These are phyloP conservation scores for Pseudozyma tsukubaensis DNA, from an alignment of 1,284 basidiomycete species.

Conservation along the genomic window DNA sequence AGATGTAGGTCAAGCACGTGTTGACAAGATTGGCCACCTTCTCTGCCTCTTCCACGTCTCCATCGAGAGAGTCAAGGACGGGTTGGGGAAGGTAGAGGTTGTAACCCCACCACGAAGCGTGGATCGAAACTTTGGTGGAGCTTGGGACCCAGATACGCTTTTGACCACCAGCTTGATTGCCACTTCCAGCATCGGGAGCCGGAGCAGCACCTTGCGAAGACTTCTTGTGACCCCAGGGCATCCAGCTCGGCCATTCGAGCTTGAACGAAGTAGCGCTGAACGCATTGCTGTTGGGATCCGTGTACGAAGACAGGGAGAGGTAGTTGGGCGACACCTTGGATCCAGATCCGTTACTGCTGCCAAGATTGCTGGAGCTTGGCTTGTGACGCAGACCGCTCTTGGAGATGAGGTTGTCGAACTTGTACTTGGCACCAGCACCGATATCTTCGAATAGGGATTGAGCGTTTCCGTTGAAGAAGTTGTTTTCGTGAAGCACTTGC, in stretches of 20 bases:
- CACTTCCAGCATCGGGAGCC: neutral
- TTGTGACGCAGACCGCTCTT: constrained; percentile 18
- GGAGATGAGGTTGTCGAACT: constrained; percentile 40
- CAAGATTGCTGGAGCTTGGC: constrained; percentile 5
- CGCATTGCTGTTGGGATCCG: constrained; percentile 27
- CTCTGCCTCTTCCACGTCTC: constrained; percentile 57
- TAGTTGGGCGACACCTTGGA: constrained; percentile 32
- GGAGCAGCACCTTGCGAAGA: constrained; percentile 3
- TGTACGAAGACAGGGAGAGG: constrained; percentile 41
- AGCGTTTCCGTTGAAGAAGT: constrained; percentile 56
- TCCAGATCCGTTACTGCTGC: neutral
- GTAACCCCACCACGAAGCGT: constrained; percentile 62
- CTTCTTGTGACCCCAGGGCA: constrained; percentile 50
- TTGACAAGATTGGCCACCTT: constrained; percentile 58
- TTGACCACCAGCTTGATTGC: constrained; percentile 34
- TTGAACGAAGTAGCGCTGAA: constrained; percentile 27
- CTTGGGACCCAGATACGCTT: constrained; percentile 61
- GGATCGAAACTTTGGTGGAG: constrained; percentile 50
- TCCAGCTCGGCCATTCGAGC: constrained; percentile 59
- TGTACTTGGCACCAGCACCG: constrained; percentile 54
- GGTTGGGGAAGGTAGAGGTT: constrained; percentile 57
- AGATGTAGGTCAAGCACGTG: constrained; percentile 46
- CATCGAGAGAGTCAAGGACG: constrained; percentile 46
- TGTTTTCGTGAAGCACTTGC: constrained; percentile 41
- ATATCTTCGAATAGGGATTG: constrained; percentile 47